phyloP scores from a whole-genome alignment of 2,329 filamentous ascomycete genomes.

The Decorospora gaudefroyi region DNA sequence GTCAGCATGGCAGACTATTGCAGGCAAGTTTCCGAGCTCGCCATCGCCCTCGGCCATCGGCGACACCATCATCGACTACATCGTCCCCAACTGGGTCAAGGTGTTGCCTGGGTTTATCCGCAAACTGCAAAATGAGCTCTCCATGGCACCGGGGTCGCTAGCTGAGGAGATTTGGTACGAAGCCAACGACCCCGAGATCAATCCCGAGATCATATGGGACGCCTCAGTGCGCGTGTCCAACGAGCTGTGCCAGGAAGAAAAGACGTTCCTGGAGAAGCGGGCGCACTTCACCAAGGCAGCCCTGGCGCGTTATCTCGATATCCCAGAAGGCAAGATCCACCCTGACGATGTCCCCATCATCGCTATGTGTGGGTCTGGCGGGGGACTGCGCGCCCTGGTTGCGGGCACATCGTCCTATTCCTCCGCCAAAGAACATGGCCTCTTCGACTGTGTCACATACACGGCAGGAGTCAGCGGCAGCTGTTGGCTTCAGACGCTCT shows the following conservation, averaged over 20 bases:
- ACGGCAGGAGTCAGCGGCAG: conserved; percentile 94
- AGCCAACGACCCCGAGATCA: conserved; percentile 77
- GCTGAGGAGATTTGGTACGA: conserved; percentile 94
- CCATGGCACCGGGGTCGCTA: conserved; percentile 82
- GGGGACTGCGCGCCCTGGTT: conserved; percentile 85
- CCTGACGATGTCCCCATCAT: conserved; percentile 92
- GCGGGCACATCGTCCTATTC: conserved; percentile 87
- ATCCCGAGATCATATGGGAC: conserved; percentile 84
- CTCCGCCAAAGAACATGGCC: conserved; percentile 79
- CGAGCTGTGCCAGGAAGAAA: conserved; percentile 82
- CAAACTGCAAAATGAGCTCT: conserved; percentile 86
- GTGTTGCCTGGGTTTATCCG: conserved; percentile 73
- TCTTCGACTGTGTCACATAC: conserved; percentile 94
- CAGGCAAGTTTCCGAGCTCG: conserved; percentile 36
- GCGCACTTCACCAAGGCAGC: conserved; percentile 70
- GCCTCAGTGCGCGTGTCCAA: conserved; percentile 81
- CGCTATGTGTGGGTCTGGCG: conserved; percentile 91
- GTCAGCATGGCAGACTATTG: conserved; percentile 44
- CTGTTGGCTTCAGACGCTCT: conserved; percentile 92
- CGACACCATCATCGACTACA: conserved; percentile 66
- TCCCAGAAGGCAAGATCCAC: conserved; percentile 80
- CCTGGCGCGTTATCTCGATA: conserved; percentile 77
- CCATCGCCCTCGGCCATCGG: conserved; percentile 47
- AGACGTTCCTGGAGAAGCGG: conserved; percentile 71
- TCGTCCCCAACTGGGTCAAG: conserved; percentile 83